A percentile compares a stretch with the other conserved stretches of the same genome.
These are phyloP conservation scores for Monosporozyma yasuniensis DNA, from an alignment of 805 yeast species.

Conservation along the genomic window DNA sequence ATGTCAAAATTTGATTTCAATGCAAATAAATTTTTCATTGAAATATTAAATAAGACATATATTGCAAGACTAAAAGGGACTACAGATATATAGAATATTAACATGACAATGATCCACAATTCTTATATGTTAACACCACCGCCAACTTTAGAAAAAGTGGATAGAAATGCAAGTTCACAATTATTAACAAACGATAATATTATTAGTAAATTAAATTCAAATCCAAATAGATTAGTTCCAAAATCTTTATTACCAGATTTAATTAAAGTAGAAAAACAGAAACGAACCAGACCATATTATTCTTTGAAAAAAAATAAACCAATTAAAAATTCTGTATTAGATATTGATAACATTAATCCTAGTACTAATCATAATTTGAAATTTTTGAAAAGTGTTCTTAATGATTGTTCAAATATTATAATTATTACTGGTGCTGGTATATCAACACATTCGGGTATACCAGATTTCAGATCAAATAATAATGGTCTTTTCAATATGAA, in stretches of 20 bases:
- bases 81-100: too few relatives aligned
- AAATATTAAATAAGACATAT: too few relatives aligned
- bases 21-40: too few relatives aligned
- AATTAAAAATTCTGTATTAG: conserved; percentile 36
- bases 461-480: conserved; percentile 71
- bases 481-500: conserved; percentile 56
- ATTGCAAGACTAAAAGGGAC: too few relatives aligned
- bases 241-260: conserved; percentile 17
- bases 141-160: conserved; percentile 1
- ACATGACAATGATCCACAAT: not conserved
- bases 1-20: not conserved
- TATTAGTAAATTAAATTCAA: not conserved
- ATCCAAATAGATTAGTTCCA: conserved; percentile 7
- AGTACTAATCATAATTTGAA: conserved; percentile 27
- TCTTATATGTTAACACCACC: conserved; percentile 15
- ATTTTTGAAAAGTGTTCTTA: conserved; percentile 44
- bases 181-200: not conserved
- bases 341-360: conserved; percentile 23
- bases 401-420: conserved; percentile 48
- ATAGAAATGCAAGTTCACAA: not conserved
- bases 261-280: conserved; percentile 2
- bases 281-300: not conserved
- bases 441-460: conserved; percentile 85
- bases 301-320: conserved; percentile 34
- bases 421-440: conserved; percentile 85